Conservation (phyloP, 116 monocot species). For the Dioscorea cayenensis region DNA sequence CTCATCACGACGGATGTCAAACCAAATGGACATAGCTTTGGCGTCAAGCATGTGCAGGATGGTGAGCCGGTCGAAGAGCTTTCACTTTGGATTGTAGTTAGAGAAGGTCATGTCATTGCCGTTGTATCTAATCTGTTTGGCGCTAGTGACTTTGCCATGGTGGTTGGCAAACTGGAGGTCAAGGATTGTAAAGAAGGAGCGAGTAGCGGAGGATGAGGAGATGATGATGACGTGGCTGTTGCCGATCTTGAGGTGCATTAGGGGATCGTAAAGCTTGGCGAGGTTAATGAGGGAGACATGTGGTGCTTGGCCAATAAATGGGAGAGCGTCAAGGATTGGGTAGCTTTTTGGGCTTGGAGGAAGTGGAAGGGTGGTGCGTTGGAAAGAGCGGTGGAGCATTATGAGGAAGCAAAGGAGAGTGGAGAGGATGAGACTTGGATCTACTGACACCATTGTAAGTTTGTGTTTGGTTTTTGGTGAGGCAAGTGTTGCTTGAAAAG, state of each 20-base stretch:
- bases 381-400: not conserved
- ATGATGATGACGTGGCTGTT: conserved; percentile 26
- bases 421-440: not conserved
- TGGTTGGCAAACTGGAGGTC: conserved; percentile 39
- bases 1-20: conserved; percentile 24
- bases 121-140: conserved; percentile 27
- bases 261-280: conserved; percentile 23
- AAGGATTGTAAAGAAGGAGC: conserved; percentile 33
- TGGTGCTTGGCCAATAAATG: conserved; percentile 26
- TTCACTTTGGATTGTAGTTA: conserved; percentile 30
- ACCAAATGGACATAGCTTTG: conserved; percentile 28
- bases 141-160: conserved; percentile 12
- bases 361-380: not conserved
- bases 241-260: conserved; percentile 54
- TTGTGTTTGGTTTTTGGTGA: too few species aligned
- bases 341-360: not conserved
- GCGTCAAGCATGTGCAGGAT: conserved; percentile 32
- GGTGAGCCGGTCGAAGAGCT: conserved; percentile 20
- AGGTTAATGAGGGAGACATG: conserved; percentile 30
- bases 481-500: too few species aligned
- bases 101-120: conserved; percentile 39
- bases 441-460: not conserved
- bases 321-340: conserved; percentile 3
- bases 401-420: conserved; percentile 2
- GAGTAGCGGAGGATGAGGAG: conserved; percentile 28